These are phyloP conservation scores for Penicillium polonicum DNA, from an alignment of 2,329 filamentous ascomycete genomes.

Conservation along the genomic window DNA sequence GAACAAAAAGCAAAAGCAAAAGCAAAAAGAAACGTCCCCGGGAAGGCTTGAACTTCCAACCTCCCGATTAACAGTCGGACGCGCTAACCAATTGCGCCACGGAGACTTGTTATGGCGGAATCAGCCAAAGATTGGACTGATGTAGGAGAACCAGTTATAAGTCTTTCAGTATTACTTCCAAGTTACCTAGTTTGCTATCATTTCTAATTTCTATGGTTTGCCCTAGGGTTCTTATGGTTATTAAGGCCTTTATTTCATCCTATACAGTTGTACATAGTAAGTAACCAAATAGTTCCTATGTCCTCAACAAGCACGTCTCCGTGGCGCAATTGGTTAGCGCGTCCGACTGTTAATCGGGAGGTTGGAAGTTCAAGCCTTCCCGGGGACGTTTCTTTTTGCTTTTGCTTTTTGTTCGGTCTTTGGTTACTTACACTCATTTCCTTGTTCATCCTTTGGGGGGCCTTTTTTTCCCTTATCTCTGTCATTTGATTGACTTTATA, in stretches of 20 bases:
- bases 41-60: conserved; percentile 46
- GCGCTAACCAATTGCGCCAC: conserved; percentile 32
- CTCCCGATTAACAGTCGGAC: conserved; percentile 33
- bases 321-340: conserved; percentile 4
- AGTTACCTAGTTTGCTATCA: no score
- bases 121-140: no score
- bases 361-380: conserved; percentile 4
- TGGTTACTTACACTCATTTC: no score
- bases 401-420: no score
- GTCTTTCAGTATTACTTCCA: no score
- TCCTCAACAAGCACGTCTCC: not conserved
- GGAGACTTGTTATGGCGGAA: conserved; percentile 9
- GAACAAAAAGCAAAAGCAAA: not conserved
- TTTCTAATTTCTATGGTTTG: no score
- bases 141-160: no score
- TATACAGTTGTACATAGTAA: no score
- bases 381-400: not conserved
- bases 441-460: not conserved
- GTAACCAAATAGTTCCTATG: no score
- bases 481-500: not conserved
- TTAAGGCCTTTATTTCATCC: no score
- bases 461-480: not conserved
- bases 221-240: no score
- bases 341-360: conserved; percentile 4
- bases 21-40: conserved; percentile 34